phyloP scores from a whole-genome alignment of 345 rosid species.

The Cardamine chenopodiifolia region DNA sequence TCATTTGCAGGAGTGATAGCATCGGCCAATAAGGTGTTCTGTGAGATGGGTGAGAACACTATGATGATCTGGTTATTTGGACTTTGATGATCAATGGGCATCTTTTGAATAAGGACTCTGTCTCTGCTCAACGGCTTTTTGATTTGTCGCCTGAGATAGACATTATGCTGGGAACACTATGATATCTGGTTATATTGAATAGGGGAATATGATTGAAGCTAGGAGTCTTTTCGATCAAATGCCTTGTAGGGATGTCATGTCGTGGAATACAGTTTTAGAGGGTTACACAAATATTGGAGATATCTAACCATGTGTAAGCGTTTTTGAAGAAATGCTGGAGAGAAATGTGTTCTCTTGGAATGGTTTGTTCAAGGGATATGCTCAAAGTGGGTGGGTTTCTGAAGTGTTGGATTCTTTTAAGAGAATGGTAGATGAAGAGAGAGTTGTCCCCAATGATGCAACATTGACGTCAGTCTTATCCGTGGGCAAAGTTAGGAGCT shows the following conservation, averaged over 20 bases:
- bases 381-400: slow-evolving; percentile 45
- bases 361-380: slow-evolving; percentile 66
- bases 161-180: slow-evolving; percentile 75
- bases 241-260: slow-evolving; percentile 74
- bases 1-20: slow-evolving; percentile 47
- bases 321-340: slow-evolving; percentile 73
- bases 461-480: slow-evolving; percentile 73
- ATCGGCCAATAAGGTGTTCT: slow-evolving; percentile 62
- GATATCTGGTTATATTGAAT: slow-evolving; percentile 66
- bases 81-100: slow-evolving; percentile 67
- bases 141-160: slow-evolving; percentile 78
- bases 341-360: slow-evolving; percentile 86
- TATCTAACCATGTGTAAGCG: slow-evolving; percentile 50
- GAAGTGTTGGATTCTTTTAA: slow-evolving; percentile 63
- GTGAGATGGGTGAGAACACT: slow-evolving; percentile 69
- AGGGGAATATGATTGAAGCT: slow-evolving; percentile 63
- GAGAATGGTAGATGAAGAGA: slow-evolving; percentile 59
- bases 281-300: slow-evolving; percentile 67
- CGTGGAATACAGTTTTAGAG: slow-evolving; percentile 78
- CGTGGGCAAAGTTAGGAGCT: slow-evolving; percentile 84
- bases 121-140: slow-evolving; percentile 61
- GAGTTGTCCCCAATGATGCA: slow-evolving; percentile 65
- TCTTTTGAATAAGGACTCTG: slow-evolving; percentile 55
- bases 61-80: slow-evolving; percentile 81
- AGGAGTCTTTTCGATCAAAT: slow-evolving; percentile 64